Evolutionary conservation across 2,329 filamentous ascomycete species (phyloP).

Genomic region (Nothophaeocryptopus gaeumannii): DNA sequence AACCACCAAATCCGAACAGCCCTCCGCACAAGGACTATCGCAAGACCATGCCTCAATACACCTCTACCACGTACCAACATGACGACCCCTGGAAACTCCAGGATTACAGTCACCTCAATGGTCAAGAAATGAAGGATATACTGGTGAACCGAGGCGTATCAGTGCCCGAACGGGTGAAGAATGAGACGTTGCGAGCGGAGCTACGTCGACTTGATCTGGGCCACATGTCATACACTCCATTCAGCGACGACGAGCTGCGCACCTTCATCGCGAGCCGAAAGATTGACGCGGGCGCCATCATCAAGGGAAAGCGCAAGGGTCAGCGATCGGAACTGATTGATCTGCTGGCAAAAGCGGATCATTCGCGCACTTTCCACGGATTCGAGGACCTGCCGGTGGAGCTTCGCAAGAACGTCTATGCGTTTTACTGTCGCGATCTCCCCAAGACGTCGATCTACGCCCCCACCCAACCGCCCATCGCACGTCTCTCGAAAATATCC

Average conservation of each 20-base stretch:
- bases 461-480: conserved; percentile 16
- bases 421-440: conserved; percentile 14
- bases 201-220: conserved; percentile 2
- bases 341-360: background rate
- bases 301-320: background rate
- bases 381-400: conserved; percentile 9
- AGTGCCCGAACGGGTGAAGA: background rate
- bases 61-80: conserved; percentile 3
- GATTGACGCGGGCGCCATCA: background rate
- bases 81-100: background rate
- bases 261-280: background rate
- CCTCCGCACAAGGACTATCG: background rate
- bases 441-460: conserved; percentile 4
- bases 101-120: background rate
- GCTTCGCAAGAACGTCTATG: conserved; percentile 15
- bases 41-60: background rate
- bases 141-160: background rate
- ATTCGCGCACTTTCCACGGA: background rate
- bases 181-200: background rate
- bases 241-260: conserved; percentile 1
- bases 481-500: conserved; percentile 1
- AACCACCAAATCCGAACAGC: no score
- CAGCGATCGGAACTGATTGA: background rate
- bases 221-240: background rate
- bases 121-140: background rate